Evolutionary conservation across 768 basidiomycete genomes (phyloP), one percentile per base, ranked within the genome.

Genomic region (Leccinum barrowsii): DNA sequence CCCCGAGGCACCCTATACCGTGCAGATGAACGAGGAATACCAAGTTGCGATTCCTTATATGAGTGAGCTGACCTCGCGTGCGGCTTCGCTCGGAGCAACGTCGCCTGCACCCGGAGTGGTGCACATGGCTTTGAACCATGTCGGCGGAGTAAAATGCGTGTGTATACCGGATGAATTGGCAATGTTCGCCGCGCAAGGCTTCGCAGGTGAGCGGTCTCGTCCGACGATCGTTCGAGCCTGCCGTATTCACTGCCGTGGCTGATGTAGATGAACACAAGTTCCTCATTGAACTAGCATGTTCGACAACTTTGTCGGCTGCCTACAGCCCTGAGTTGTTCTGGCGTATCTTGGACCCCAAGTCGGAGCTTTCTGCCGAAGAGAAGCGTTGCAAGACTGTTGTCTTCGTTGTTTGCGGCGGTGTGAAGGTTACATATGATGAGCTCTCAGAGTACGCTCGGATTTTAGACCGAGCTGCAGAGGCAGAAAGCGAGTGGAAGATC

Each of bases 61-160:
- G 61, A 69, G 73, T 30, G 71, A 69, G 12, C 78, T 91, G 63
- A 81, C 80, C 21, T 89, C 89, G 1, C 79, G 73, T 44, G 90
- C 90, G 5, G 81, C 85, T 8, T 91, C 88, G 1, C 75, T 92
- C 13, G 90, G 88, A 6, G 89, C 90, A 2, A 85, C 85, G 19
- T 78, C 79, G 50, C 83, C 89, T 34, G 76, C 86, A 7, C 75
- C 83, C 4, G 80, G 75, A 3, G 82, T 86, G 3, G 82, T 91
- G 34, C 81, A 76, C 65, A 83, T 84, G 80, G 86, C 89, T 10
- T 65, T 92, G 34, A 74, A 85, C 40, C 76, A 86, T 63, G 62
- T 72, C 30, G 87, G 88, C 15, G 76, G 73, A 3, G 76, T 90
- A 11, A 78, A 69, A 59, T 86, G 81, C 55, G 80, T 85, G 11